Evolutionary conservation across 1,284 basidiomycete species (phyloP).

Genomic region (Ceratobasidium sp.): DNA sequence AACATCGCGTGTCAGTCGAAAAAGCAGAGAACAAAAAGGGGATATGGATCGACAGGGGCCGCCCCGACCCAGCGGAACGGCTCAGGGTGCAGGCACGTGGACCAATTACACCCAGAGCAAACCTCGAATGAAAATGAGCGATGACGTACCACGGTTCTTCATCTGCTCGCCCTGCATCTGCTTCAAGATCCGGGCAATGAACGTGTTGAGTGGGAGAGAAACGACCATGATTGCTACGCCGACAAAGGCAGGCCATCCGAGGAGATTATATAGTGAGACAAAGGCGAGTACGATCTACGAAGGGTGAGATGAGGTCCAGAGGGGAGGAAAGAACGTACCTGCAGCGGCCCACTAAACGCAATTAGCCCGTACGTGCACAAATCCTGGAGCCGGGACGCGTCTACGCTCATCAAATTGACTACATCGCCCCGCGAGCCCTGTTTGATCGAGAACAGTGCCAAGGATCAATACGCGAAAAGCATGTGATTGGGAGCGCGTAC

Average conservation of each 20-base stretch:
- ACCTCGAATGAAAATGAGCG: not conserved
- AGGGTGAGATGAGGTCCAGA: conserved; percentile 43
- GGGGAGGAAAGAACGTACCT: conserved; percentile 54
- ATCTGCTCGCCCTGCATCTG: conserved; percentile 85
- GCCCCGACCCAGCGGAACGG: not conserved
- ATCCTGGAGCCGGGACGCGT: conserved; percentile 85
- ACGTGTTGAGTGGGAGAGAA: conserved; percentile 79
- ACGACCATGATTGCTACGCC: conserved; percentile 92
- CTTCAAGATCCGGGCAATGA: conserved; percentile 78
- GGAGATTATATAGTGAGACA: conserved; percentile 82
- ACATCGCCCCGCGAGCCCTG: conserved; percentile 85
- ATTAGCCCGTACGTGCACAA: conserved; percentile 81
- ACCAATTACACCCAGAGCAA: not conserved
- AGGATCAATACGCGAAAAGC: not conserved
- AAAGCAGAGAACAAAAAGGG: not conserved
- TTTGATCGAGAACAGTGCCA: not conserved
- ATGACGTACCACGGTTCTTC: conserved; percentile 72
- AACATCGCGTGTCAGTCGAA: not conserved
- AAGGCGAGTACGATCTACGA: conserved; percentile 83
- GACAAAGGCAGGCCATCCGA: conserved; percentile 92
- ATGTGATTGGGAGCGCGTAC: conserved; percentile 44
- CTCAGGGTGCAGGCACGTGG: not conserved
- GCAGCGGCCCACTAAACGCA: conserved; percentile 71
- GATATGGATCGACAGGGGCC: conserved; percentile 8
- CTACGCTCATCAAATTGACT: conserved; percentile 91